Percentiles rank a stretch among this genome's conserved stretches.
Conservation (phyloP, 805 yeast genomes). For the Metschnikowia orientalis region DNA sequence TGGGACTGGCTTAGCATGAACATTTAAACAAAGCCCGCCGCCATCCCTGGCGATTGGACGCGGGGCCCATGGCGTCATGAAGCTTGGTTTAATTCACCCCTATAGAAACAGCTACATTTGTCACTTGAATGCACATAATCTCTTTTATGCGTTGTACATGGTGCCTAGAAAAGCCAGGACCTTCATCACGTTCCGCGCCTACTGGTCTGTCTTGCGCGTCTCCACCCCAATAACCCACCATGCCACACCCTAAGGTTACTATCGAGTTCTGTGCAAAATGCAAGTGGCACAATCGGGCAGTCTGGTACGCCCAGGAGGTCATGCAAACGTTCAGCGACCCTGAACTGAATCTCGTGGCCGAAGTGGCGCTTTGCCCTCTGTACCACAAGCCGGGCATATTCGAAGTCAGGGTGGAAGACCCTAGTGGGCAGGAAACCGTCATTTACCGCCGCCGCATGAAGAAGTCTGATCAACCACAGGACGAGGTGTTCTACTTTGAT, state of each 20-base stretch:
- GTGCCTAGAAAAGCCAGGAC: no score
- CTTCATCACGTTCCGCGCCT: no score
- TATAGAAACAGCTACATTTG: no score
- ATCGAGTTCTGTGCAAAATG: constrained; percentile 79
- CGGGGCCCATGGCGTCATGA: no score
- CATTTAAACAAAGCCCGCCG: constrained; percentile 18
- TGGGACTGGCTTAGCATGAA: constrained; percentile 50
- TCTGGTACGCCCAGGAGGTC: constrained; percentile 84
- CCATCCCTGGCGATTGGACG: not conserved
- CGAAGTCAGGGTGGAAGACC: constrained; percentile 10
- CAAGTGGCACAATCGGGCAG: constrained; percentile 84
- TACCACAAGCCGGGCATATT: constrained; percentile 24
- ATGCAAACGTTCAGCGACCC: constrained; percentile 70
- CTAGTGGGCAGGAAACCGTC: constrained; percentile 8
- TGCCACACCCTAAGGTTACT: constrained; percentile 53
- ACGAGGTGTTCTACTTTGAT: constrained; percentile 39
- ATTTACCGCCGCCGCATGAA: constrained; percentile 58
- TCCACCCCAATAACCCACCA: no score
- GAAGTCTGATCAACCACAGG: constrained; percentile 26
- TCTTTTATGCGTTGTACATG: no score
- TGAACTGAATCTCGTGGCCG: constrained; percentile 36
- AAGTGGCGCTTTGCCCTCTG: constrained; percentile 23
- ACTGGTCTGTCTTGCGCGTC: no score
- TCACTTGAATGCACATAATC: no score
- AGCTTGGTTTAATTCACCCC: no score